phyloP scores from a whole-genome alignment of 306 rosid species.

The Citrullus amarus region DNA sequence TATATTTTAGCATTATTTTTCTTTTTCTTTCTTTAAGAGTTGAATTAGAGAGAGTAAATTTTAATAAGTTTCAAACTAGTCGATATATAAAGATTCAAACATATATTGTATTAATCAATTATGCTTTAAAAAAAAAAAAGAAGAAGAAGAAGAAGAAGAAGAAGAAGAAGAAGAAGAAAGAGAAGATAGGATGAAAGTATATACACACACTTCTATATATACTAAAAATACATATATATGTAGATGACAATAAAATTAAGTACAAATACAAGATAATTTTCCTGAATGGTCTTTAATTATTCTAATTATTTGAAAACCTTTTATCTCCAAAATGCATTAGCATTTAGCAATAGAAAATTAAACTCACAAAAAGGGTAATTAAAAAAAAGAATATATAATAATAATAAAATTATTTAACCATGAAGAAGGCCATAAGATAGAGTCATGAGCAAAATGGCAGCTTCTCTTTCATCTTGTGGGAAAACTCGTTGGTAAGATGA shows the following conservation, averaged over 20 bases:
- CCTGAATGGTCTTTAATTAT: background rate
- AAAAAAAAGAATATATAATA: background rate
- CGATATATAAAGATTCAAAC: no score
- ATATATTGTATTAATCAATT: no score
- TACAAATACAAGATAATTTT: background rate
- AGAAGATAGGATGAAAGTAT: no score
- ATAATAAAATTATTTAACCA: conserved; percentile 30
- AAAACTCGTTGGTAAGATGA: conserved; percentile 53
- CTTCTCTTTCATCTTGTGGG: conserved; percentile 97
- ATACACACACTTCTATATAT: background rate
- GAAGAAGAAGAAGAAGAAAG: no score
- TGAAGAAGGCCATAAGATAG: conserved; percentile 81
- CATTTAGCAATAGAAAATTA: background rate
- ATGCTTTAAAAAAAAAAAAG: no score
- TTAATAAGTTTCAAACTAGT: no score
- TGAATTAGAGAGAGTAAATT: no score
- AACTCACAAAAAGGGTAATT: background rate
- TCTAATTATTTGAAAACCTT: background rate
- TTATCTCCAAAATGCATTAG: background rate
- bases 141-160: no score
- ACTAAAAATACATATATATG: background rate
- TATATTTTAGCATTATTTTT: no score
- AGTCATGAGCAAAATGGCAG: conserved; percentile 89
- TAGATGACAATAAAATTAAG: background rate
- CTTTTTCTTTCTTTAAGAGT: no score